Base-by-base conservation (phyloP, 1,139 yeast species). In the Nematodospora anomalae region DNA sequence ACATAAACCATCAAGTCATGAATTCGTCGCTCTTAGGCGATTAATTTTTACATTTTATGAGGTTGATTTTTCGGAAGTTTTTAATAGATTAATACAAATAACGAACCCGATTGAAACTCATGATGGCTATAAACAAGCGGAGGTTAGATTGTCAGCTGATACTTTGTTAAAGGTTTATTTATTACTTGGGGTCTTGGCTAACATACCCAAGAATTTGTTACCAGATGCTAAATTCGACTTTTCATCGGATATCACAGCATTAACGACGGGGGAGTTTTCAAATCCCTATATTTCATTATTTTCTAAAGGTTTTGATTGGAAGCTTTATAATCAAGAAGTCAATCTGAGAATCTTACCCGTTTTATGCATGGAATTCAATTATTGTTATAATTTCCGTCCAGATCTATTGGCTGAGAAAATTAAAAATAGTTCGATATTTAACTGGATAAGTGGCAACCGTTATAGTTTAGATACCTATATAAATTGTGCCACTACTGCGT, bases 371-470 rank as follows among this genome's bases (percentile, higher is more conserved):
- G 55, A 58, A 32, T 62, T 58, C 44, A 60, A 61, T 38, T 54
- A 55, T 36, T 57, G 53, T 41, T 62, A 66, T 43, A 49, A 49
- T 3, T 56, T 55, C 35, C 50, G 56, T 18, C 62, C 60, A 1
- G 76, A 70, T 45, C 47, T 67, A 26, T 43, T 64, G 25, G 40
- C 51, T 16, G 46, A 45, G 18, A 53, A 60, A 23, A 49, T 62
- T 20, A 57, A 56, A 42, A 62, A 52, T 42, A 50, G 57, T n/a
- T 65, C 73, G 2, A 64, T 70, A 32, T 54, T 68, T 37, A 60
- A 59, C 33, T 69, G 75, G 75, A 45, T 69, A 31, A 64, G 71
- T 1, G 63, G 62, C 0, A 64, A 61, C 37, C 44, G 52, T 16
- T 55, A 62, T 28, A 52, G 58, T 18, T 50, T 55, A 13, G 57